Base-by-base conservation (phyloP, 495 filamentous ascomycete species). In the Aspergillus conjunctus region DNA sequence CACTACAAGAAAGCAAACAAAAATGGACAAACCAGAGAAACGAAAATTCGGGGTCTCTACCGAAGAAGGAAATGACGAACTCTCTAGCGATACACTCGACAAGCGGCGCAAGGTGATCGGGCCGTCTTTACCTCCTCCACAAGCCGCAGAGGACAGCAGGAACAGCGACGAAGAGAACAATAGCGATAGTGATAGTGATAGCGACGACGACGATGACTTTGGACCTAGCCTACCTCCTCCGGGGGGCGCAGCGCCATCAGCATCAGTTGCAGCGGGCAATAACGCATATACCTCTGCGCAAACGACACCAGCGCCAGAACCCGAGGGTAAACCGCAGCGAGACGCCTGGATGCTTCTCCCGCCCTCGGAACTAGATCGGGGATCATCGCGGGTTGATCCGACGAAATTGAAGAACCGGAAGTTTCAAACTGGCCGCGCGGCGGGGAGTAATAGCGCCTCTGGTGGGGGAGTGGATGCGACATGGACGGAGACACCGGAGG, bases 261-360 rank as follows among this genome's bases (percentile, higher is more conserved):
- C 59, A 7, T 15, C 18, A 21, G 37, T 11, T 11, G 1, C 18
- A 21, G 44, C 15, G 6, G 18, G n/a, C 44, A 48, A 21, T 21
- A 17, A 18, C 21, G 44, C 44, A 22, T 17, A 3, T 21, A 17
- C 20, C 17, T 21, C 44, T 20, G 17, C 17, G 12, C 39, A 2
- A n/a, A n/a, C n/a, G n/a, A n/a, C n/a, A n/a, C n/a, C n/a, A 43
- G 39, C 17, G 17, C 39, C 14, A 43, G 14, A 43, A 43, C 39
- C 4, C 26, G 26, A 26, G 11, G 12, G 37, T 41, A 81, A 80
- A 62, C 72, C 71, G 17, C 79, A 82, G 59, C 85, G 94, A 56
- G 94, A 96, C 75, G 87, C 91, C 66, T 98, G 94, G 94, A 98
- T 98, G 94, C 80, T 93, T 31, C 84, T 88, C 7, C 94, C 93